These are phyloP conservation scores for Suillus subluteus DNA, from an alignment of 768 basidiomycete species.

Conservation along the genomic window DNA sequence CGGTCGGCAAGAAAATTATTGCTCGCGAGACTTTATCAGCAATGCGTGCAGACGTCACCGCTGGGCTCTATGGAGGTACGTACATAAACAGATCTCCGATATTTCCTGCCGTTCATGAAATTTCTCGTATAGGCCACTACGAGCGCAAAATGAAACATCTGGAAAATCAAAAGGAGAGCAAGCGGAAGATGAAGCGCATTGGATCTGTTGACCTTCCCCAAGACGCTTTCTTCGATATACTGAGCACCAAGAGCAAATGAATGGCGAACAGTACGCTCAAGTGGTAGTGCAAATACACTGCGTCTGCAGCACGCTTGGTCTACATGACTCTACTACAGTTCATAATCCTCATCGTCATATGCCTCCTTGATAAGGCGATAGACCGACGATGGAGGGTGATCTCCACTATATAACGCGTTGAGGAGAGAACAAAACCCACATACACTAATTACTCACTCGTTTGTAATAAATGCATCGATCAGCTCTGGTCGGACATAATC, in stretches of 20 bases:
- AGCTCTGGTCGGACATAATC: constrained; percentile 94
- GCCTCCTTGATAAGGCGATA: constrained; percentile 92
- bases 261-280: not conserved
- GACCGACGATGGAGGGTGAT: constrained; percentile 94
- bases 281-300: constrained; percentile 5
- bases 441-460: constrained; percentile 71
- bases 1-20: constrained; percentile 82
- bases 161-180: constrained; percentile 92
- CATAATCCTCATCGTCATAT: constrained; percentile 93
- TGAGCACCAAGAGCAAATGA: constrained; percentile 59
- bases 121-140: constrained; percentile 63
- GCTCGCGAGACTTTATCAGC: constrained; percentile 90
- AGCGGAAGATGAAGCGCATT: constrained; percentile 85
- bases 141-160: constrained; percentile 92
- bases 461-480: constrained; percentile 93
- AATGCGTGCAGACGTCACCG: constrained; percentile 89
- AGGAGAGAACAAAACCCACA: constrained; percentile 10
- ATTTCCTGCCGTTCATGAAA: not conserved
- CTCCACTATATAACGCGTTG: constrained; percentile 61
- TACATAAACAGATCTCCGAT: constrained; percentile 20
- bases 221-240: constrained; percentile 92
- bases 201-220: constrained; percentile 91
- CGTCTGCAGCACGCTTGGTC: not conserved
- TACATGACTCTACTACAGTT: constrained; percentile 50
- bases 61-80: constrained; percentile 89